Base-by-base conservation (phyloP, 805 yeast species). In the Nakazawaea ambrosiae region DNA sequence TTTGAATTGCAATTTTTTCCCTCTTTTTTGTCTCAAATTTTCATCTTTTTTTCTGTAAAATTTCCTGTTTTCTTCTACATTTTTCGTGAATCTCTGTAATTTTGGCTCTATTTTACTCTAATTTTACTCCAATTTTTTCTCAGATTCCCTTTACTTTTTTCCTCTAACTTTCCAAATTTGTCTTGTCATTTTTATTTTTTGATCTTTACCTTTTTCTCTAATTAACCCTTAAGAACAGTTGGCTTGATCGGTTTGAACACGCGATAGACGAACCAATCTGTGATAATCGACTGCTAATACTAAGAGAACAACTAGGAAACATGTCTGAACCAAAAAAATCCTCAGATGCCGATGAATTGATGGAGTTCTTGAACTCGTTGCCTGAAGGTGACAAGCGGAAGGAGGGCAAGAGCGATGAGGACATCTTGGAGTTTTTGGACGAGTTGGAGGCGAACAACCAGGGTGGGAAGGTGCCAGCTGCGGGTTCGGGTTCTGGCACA, bases 311-410 rank as follows among this genome's bases (percentile, higher is more conserved):
- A 22, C 24, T 10, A 22, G 12, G 12, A 26, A 10, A 8, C 28
- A 42, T 39, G 43, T 27, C 43, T n/a, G 18, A 29, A 27, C 39
- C 42, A 9, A 39, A 41, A 37, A 63, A 60, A 39, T 49, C 67
- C 4, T 64, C 67, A 15, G 81, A 78, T 41, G 78, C 79, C 18
- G 84, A 81, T 45, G 90, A 83, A 49, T 90, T 84, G 4, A 66
- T 84, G 38, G 90, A 83, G 45, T 85, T 85, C 52, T 67, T 84
- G 47, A 87, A 82, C 50, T 81, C 89, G 1, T 69, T 87, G 33
- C 92, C 94, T 3, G 87, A 80, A 34, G 66, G 69, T 18, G 60
- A 67, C 30, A 49, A 47, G 27, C 48, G 45, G 20, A 50, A 46
- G 24, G 50, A 51, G 9, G 69, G 53, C 2, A 70, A 72, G 46